These are phyloP conservation scores for Aspergillus carlsbadensis DNA, from an alignment of 495 filamentous ascomycete genomes.

Conservation along the genomic window DNA sequence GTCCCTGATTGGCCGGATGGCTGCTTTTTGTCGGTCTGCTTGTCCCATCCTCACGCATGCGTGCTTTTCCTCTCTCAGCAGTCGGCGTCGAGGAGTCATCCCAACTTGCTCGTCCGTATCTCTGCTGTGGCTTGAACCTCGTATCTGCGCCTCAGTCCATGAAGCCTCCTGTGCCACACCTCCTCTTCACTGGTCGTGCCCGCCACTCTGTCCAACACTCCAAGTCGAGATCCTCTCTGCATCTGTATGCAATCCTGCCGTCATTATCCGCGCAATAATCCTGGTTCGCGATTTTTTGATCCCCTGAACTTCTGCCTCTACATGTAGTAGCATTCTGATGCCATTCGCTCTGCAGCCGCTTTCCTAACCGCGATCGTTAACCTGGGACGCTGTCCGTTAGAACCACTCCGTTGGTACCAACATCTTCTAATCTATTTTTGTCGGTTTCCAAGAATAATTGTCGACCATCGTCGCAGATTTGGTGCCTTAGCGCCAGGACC, in stretches of 20 bases:
- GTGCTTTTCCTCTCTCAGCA: background rate
- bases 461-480: no score
- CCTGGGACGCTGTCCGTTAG: conserved; percentile 13
- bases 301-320: background rate
- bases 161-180: background rate
- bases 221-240: background rate
- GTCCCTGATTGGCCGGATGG: background rate
- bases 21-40: conserved; percentile 10
- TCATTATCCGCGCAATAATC: background rate
- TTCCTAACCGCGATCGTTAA: background rate
- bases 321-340: background rate
- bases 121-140: conserved; percentile 4
- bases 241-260: background rate
- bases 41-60: background rate
- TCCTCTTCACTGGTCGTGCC: background rate
- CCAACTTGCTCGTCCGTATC: background rate
- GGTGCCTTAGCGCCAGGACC: no score
- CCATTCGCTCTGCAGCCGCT: conserved; percentile 14
- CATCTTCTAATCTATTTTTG: conserved; percentile 6
- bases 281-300: background rate
- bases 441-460: conserved; percentile 14
- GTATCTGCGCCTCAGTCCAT: conserved; percentile 4
- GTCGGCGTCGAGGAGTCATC: conserved; percentile 3
- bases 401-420: conserved; percentile 18
- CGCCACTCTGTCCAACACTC: background rate